Base-by-base conservation (phyloP, 169 alveolate genomes). In the Eimeria necatrix region DNA sequence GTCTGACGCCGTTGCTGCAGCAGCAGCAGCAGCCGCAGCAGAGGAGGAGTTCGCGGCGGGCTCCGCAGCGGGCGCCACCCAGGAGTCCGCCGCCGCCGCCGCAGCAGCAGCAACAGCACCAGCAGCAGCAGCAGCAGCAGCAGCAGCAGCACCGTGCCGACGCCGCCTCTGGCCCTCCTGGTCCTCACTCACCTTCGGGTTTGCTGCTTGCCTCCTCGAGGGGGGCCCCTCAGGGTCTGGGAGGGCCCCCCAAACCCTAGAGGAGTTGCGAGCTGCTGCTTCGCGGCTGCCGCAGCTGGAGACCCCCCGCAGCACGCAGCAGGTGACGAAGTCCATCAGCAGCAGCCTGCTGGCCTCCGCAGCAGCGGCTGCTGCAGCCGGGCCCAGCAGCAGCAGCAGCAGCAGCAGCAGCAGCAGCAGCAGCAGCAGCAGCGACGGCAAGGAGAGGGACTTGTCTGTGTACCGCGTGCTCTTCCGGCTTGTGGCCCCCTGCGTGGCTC, bases 51-150 rank as follows among this genome's bases (percentile, higher is more conserved):
- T 24, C 8, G 41, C 41, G 20, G 26, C 76, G 20, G 20, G n/a
- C n/a, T 14, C 20, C 64, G 64, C 8, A 9, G 64, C 64, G 8
- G 64, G 20, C 8, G 20, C 64, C 14, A 9, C 64, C 14, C 64
- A n/a, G n/a, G n/a, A n/a, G n/a, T n/a, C 9, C 14, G 51, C 81
- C 14, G 81, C 81, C 14, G 81, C 46, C 14, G 4, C 81, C 24
- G 86, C 86, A 76, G 86, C 86, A 32, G 61, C 60, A 76, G 24
- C 86, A 48, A 4, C 32, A 48, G 86, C 86, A 46, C 32, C 86
- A 76, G 86, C 56, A 76, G 61, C 86, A 76, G 61, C 56, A 48
- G 41, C 86, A 32, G 61, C 86, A 76, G 60, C 86, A 76, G 32
- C 61, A 76, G 64, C 64, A 76, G 61, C 86, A 76, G 48, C 61